These are phyloP conservation scores for Blastosporella zonata DNA, from an alignment of 1,284 basidiomycete species.

Conservation along the genomic window DNA sequence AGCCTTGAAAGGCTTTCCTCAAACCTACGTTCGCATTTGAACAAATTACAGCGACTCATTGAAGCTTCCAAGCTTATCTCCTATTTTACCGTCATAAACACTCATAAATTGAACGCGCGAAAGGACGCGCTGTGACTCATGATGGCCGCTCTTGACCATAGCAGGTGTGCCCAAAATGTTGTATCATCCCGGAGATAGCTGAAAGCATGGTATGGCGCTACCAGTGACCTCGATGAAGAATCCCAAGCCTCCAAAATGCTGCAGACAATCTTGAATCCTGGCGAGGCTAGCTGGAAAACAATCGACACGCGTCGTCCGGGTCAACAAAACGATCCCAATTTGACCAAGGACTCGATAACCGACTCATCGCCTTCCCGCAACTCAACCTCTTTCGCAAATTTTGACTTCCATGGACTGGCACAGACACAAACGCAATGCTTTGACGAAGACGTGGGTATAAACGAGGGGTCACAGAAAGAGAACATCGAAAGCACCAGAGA, in stretches of 20 bases:
- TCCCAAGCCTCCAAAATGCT: constrained; percentile 44
- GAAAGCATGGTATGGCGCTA: neutral
- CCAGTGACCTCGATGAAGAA: constrained; percentile 33
- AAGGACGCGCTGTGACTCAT: constrained; percentile 6
- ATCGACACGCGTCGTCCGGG: constrained; percentile 18
- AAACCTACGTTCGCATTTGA: too few relatives aligned
- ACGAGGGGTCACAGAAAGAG: constrained; percentile 50
- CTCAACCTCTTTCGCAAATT: constrained; percentile 34
- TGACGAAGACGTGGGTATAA: constrained; percentile 29
- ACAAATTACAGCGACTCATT: neutral
- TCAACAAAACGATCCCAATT: constrained; percentile 16
- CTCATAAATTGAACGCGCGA: constrained; percentile 1
- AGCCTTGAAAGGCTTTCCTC: too few relatives aligned
- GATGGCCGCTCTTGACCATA: constrained; percentile 15
- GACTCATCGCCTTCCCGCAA: constrained; percentile 34
- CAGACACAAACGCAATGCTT: constrained; percentile 46
- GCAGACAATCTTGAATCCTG: constrained; percentile 31
- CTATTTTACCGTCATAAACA: neutral
- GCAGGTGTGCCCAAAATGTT: constrained; percentile 16
- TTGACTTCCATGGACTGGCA: constrained; percentile 55
- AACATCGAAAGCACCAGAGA: constrained; percentile 32
- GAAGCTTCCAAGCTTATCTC: neutral
- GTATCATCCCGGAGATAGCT: neutral
- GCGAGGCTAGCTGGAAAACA: constrained; percentile 17
- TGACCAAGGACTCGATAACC: constrained; percentile 27